These are phyloP conservation scores for Thelephora ganbajun DNA, from an alignment of 768 basidiomycete species.

Conservation along the genomic window DNA sequence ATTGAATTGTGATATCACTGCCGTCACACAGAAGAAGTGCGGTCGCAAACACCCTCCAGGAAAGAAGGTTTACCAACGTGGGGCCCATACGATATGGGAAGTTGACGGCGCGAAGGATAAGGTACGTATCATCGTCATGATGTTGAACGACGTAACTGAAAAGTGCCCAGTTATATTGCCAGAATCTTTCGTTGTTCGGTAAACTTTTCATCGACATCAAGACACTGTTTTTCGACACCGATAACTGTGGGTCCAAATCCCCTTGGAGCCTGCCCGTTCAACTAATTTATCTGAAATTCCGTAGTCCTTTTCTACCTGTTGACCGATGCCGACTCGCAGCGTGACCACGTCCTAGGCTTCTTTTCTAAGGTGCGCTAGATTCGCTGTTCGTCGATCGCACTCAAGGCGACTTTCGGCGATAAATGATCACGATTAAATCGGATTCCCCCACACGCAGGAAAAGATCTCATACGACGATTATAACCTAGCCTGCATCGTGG, in stretches of 20 bases:
- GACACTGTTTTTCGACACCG: slow-evolving; percentile 83
- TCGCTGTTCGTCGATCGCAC: not conserved
- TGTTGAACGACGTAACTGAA: not conserved
- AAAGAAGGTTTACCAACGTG: slow-evolving; percentile 77
- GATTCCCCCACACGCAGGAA: slow-evolving; percentile 37
- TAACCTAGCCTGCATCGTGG: slow-evolving; percentile 94
- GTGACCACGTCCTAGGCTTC: slow-evolving; percentile 71
- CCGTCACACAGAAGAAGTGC: slow-evolving; percentile 47
- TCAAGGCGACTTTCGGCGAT: not conserved
- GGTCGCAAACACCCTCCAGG: slow-evolving; percentile 67
- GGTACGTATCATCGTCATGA: slow-evolving; percentile 26
- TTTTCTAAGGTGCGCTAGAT: slow-evolving; percentile 47
- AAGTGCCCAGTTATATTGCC: slow-evolving; percentile 71
- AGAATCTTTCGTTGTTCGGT: slow-evolving; percentile 89
- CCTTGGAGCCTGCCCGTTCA: no score
- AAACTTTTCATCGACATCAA: slow-evolving; percentile 99
- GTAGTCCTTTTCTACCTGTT: slow-evolving; percentile 85
- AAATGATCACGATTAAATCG: slow-evolving; percentile 1
- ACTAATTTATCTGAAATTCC: slow-evolving; percentile 2
- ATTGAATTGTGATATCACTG: not conserved
- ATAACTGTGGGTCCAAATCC: slow-evolving; percentile 49
- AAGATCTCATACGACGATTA: slow-evolving; percentile 94
- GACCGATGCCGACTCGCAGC: slow-evolving; percentile 67
- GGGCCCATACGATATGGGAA: slow-evolving; percentile 87
- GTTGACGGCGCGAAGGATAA: slow-evolving; percentile 83